Evolutionary conservation across 495 filamentous ascomycete species (phyloP).

Genomic region (Xylaria palmicola): DNA sequence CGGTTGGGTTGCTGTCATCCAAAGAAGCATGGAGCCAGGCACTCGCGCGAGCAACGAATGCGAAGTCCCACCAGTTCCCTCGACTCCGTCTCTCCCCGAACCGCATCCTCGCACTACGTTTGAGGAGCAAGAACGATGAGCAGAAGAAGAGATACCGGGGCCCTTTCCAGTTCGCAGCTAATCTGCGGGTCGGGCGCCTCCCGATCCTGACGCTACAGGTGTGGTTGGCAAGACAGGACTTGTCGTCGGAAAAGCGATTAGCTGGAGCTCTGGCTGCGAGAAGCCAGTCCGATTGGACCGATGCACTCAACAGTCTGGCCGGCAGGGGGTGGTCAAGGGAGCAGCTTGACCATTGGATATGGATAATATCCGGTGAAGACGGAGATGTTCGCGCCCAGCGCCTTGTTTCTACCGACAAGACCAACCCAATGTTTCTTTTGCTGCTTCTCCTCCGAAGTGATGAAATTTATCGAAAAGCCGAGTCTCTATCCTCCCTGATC

Average conservation of each 20-base stretch:
- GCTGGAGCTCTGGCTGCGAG: conserved; percentile 20
- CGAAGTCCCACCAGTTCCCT: conserved; percentile 17
- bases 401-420: conserved; percentile 29
- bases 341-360: conserved; percentile 40
- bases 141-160: conserved; percentile 19
- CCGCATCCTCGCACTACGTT: conserved; percentile 21
- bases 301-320: conserved; percentile 24
- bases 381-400: conserved; percentile 35
- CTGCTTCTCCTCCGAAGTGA: conserved; percentile 33
- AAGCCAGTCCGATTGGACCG: conserved; percentile 29
- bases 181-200: conserved; percentile 25
- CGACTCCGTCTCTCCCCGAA: conserved; percentile 18
- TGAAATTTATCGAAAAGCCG: conserved; percentile 26
- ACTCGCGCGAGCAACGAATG: conserved; percentile 21
- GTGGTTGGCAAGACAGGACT: conserved; percentile 30
- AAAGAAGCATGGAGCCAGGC: conserved; percentile 11
- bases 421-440: conserved; percentile 43
- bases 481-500: conserved; percentile 31
- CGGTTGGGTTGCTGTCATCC: conserved; percentile 4
- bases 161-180: conserved; percentile 12
- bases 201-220: conserved; percentile 33
- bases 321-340: conserved; percentile 24
- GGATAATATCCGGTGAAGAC: conserved; percentile 39
- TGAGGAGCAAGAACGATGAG: conserved; percentile 15
- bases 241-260: conserved; percentile 13